Conservation (phyloP, 2,329 filamentous ascomycete genomes). For the Fusarium globosum region DNA sequence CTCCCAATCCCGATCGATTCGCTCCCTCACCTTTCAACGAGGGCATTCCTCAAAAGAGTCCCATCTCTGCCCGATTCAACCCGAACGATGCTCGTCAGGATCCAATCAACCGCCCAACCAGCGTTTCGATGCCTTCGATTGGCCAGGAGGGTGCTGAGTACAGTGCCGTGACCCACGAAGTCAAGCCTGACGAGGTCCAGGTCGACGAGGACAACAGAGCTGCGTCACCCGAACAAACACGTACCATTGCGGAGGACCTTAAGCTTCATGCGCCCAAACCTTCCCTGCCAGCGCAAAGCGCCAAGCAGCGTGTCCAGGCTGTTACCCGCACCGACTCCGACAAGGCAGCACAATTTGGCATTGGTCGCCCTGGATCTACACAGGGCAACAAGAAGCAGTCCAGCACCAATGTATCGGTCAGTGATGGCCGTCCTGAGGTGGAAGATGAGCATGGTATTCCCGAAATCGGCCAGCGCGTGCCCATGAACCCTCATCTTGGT, state of each 20-base stretch:
- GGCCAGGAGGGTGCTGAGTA: constrained; percentile 94
- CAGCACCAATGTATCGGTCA: constrained; percentile 66
- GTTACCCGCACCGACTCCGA: constrained; percentile 95
- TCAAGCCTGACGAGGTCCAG: constrained; percentile 52
- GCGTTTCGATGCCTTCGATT: constrained; percentile 84
- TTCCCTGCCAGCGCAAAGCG: constrained; percentile 82
- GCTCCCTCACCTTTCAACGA: constrained; percentile 89
- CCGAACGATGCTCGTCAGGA: constrained; percentile 53
- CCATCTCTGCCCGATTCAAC: constrained; percentile 51
- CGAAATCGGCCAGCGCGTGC: constrained; percentile 90
- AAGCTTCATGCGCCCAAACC: constrained; percentile 91
- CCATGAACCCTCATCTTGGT: constrained; percentile 91
- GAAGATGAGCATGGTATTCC: constrained; percentile 90
- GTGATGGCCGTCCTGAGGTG: constrained; percentile 60
- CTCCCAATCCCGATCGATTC: constrained; percentile 81
- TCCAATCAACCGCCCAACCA: constrained; percentile 72
- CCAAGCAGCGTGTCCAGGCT: constrained; percentile 82
- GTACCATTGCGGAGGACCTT: constrained; percentile 81
- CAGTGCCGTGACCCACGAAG: constrained; percentile 66
- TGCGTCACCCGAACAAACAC: constrained; percentile 75
- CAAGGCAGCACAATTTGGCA: constrained; percentile 83
- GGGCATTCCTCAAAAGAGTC: constrained; percentile 63
- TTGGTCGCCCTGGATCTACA: constrained; percentile 71
- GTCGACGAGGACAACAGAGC: constrained; percentile 52
- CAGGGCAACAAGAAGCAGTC: constrained; percentile 72